A percentile compares a stretch with the other conserved stretches of the same genome.
Conservation (phyloP, 495 filamentous ascomycete genomes). For the Aspergillus ellipticus region DNA sequence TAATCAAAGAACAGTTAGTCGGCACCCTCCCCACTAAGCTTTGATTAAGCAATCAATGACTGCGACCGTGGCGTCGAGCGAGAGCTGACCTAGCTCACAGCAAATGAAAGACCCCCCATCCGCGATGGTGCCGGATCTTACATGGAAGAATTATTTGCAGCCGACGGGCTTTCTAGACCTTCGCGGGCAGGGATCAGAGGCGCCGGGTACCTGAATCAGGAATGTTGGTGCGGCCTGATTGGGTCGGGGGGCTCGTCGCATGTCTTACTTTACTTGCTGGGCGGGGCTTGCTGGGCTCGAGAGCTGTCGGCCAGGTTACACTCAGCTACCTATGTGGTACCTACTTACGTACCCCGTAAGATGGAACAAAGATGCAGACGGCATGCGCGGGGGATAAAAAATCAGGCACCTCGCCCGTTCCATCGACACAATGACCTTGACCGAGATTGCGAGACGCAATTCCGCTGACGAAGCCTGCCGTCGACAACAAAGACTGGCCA, state of each 20-base stretch:
- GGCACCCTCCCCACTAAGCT: conserved; percentile 7
- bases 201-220: too few relatives aligned
- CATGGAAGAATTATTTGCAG: neutral
- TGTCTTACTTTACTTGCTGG: too few relatives aligned
- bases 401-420: too few relatives aligned
- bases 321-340: too few relatives aligned
- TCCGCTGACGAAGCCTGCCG: neutral
- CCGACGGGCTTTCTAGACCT: neutral
- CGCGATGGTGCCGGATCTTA: too few relatives aligned
- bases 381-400: neutral
- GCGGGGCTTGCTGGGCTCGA: too few relatives aligned
- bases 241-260: too few relatives aligned
- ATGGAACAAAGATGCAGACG: too few relatives aligned
- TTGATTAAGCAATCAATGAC: conserved; percentile 21
- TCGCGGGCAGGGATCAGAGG: neutral
- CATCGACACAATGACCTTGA: too few relatives aligned
- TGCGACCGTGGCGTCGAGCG: conserved; percentile 8
- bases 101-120: conserved; percentile 1
- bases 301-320: too few relatives aligned
- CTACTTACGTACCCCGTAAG: too few relatives aligned
- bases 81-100: conserved; percentile 12
- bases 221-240: too few relatives aligned
- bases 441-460: neutral
- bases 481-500: neutral
- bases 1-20: neutral